These are phyloP conservation scores for Eutrema heterophyllum DNA, from an alignment of 345 rosid species.

Conservation along the genomic window DNA sequence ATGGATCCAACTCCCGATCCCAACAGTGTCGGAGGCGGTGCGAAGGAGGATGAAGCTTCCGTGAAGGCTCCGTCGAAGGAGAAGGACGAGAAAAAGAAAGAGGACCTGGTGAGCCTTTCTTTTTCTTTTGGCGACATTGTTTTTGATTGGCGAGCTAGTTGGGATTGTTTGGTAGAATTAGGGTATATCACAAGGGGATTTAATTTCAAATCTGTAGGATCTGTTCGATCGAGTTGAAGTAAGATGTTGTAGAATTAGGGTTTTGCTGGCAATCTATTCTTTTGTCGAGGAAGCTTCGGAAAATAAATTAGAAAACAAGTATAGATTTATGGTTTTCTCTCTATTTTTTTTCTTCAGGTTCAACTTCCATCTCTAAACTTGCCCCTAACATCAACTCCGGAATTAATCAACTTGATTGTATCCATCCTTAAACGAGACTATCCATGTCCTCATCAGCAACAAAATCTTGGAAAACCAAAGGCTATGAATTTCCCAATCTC, in stretches of 20 bases:
- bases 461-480: not conserved
- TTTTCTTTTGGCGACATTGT: not conserved
- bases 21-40: constrained; percentile 43
- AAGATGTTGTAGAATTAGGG: not conserved
- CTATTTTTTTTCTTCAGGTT: not conserved
- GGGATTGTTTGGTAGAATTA: too few relatives aligned
- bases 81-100: constrained; percentile 88
- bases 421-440: not conserved
- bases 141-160: not conserved
- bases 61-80: constrained; percentile 66
- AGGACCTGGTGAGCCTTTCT: constrained; percentile 55
- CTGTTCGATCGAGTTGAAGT: not conserved
- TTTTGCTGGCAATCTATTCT: not conserved
- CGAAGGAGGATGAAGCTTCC: constrained; percentile 45
- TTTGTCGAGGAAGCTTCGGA: not conserved
- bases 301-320: not conserved
- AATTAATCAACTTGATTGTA: not conserved
- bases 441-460: not conserved
- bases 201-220: too few relatives aligned
- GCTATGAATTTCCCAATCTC: not conserved
- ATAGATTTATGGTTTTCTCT: not conserved
- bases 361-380: not conserved
- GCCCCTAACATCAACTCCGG: not conserved
- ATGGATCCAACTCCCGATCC: constrained; percentile 49
- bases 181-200: too few relatives aligned